These are phyloP conservation scores for Camelina laxa DNA, from an alignment of 345 rosid species.

Conservation along the genomic window DNA sequence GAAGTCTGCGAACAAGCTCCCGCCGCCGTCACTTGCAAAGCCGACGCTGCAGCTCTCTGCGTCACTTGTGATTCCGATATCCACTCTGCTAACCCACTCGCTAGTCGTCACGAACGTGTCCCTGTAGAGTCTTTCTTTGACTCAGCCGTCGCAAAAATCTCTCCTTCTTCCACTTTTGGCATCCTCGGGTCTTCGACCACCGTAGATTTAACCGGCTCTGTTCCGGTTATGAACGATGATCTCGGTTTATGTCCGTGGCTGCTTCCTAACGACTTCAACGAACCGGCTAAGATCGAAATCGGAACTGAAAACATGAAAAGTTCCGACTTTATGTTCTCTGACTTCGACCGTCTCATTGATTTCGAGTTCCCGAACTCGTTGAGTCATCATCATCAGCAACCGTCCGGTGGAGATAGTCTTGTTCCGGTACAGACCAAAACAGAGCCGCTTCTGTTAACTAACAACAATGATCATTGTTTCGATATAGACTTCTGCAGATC, in stretches of 20 bases:
- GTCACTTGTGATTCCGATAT: slow-evolving; percentile 86
- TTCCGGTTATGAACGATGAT: slow-evolving; percentile 44
- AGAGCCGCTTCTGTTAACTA: slow-evolving; percentile 45
- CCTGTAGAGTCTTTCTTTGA: slow-evolving; percentile 77
- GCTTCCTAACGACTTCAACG: slow-evolving; percentile 42
- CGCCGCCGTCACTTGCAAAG: slow-evolving; percentile 92
- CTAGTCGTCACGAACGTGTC: slow-evolving; percentile 83
- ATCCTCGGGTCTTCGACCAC: slow-evolving; percentile 47
- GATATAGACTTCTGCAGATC: slow-evolving; percentile 62
- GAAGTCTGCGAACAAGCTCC: slow-evolving; percentile 97
- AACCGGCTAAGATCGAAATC: slow-evolving; percentile 42
- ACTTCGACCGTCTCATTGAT: slow-evolving; percentile 64
- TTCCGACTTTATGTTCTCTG: slow-evolving; percentile 49
- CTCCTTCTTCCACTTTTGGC: slow-evolving; percentile 52
- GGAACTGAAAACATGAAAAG: slow-evolving; percentile 42
- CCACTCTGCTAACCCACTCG: slow-evolving; percentile 91
- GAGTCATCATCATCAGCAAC: slow-evolving; percentile 30
- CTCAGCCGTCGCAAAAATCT: slow-evolving; percentile 45
- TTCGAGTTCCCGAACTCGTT: slow-evolving; percentile 56
- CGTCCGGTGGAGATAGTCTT: slow-evolving; percentile 65
- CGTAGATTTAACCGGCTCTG: slow-evolving; percentile 45
- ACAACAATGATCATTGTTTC: slow-evolving; percentile 54
- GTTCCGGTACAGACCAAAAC: slow-evolving; percentile 74
- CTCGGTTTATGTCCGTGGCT: slow-evolving; percentile 49
- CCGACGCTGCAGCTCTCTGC: slow-evolving; percentile 91